Percentiles rank a stretch among this genome's conserved stretches.
These are phyloP conservation scores for Platanthera zijinensis DNA, from an alignment of 106 monocot genomes.

Conservation along the genomic window DNA sequence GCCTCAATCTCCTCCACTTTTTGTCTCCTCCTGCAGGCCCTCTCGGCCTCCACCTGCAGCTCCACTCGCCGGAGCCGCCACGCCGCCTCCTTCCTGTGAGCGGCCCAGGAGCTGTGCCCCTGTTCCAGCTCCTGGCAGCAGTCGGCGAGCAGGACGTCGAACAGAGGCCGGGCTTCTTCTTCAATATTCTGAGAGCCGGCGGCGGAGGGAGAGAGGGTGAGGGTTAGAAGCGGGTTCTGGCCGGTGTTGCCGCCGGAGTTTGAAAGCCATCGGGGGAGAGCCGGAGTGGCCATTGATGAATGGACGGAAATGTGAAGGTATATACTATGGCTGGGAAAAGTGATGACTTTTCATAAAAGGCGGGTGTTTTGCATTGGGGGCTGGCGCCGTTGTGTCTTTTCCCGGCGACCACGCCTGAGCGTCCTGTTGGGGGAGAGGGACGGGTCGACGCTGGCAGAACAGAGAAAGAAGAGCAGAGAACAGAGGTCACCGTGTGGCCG, in stretches of 20 bases:
- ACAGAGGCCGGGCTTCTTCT: conserved; percentile 11
- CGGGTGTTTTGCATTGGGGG: background rate
- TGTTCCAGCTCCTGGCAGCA: conserved; percentile 74
- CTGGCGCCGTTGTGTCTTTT: background rate
- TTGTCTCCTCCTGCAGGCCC: conserved; percentile 57
- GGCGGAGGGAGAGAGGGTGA: conserved; percentile 34
- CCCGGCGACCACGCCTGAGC: background rate
- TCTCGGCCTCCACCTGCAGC: conserved; percentile 78
- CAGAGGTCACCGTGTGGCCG: too few relatives aligned
- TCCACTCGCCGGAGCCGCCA: conserved; percentile 79
- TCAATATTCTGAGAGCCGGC: background rate
- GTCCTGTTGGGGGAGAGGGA: conserved; percentile 2
- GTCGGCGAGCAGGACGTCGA: conserved; percentile 19
- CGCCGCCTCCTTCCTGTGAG: conserved; percentile 63
- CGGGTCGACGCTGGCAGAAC: conserved; percentile 3
- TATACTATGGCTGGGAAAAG: too few relatives aligned
- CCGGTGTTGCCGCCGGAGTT: background rate
- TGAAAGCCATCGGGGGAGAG: conserved; percentile 58
- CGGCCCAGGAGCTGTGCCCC: conserved; percentile 53
- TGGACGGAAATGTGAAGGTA: background rate
- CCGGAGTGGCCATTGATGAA: conserved; percentile 23
- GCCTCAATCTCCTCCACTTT: conserved; percentile 76
- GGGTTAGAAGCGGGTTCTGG: conserved; percentile 36
- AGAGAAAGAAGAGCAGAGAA: background rate
- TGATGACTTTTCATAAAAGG: background rate